Evolutionary conservation across 2,329 filamentous ascomycete species (phyloP), one percentile per base, ranked within the genome.

Genomic region (Cordyceps farinosa): DNA sequence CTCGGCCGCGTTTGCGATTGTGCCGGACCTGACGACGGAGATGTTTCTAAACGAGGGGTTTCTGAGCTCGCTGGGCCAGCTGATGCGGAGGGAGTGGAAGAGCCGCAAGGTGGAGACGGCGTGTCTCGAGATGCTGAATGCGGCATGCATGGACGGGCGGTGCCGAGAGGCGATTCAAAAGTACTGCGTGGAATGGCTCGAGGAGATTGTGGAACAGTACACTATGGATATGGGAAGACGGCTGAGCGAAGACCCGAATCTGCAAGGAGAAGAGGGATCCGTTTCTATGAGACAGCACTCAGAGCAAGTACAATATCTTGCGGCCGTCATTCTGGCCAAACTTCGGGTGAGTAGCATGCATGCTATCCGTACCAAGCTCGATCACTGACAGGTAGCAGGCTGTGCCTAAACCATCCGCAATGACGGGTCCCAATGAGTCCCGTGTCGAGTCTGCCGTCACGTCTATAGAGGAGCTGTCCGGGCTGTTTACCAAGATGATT

Each of bases 11-110:
- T 99, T 99, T 73, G 93, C 95, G 1, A 84, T 99, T 59, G 87
- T 91, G 2, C 90, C 92, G 3, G 84, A 88, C 62, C 84, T 91
- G 50, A 91, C 89, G 2, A 83, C 91, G 3, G 82, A 87, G 64
- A 81, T 98, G 44, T 97, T 99, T 74, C 84, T 98, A 63, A 92
- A 88, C 42, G 91, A 97, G 68, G 91, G 91, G 3, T 98, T 99
- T 70, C 80, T 97, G 52, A 81, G 87, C 64, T 89, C 86, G 62
- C 83, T 98, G 7, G 88, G 90, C 17, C 86, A 89, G 15, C 80
- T 96, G 61, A 90, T 96, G 75, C 84, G 89, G 67, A 85, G 88
- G 68, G 92, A 89, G 72, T 90, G 89, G 80, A 96, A 94, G 79
- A 94, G 90, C 72, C 84, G 86, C 68, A 91, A 91, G 70, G 89